phyloP scores from a whole-genome alignment of 176 grass and related monocot species.

The Cenchrus americanus region DNA sequence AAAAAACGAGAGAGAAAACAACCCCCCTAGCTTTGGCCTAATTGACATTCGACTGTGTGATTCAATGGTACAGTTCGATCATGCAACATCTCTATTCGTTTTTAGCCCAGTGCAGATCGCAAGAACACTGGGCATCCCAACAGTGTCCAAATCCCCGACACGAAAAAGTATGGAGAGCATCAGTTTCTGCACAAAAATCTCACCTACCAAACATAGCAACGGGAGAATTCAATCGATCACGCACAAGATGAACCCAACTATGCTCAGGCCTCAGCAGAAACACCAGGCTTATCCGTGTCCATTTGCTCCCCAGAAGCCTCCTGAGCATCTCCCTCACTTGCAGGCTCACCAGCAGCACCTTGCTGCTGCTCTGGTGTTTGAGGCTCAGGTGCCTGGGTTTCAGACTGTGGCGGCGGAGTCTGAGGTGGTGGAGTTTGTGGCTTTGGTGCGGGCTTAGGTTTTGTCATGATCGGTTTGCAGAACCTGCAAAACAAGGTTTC shows the following conservation, averaged over 20 bases:
- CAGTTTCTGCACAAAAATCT: not conserved
- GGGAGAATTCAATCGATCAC: not conserved
- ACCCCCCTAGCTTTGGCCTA: too few species aligned
- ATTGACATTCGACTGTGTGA: not conserved
- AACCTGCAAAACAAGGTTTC: slow-evolving; percentile 48
- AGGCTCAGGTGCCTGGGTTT: slow-evolving; percentile 40
- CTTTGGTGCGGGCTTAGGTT: slow-evolving; percentile 71
- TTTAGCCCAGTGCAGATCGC: not conserved
- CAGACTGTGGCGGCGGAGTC: slow-evolving; percentile 55
- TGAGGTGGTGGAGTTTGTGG: slow-evolving; percentile 66
- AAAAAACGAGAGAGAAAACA: too few species aligned
- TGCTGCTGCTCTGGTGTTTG: slow-evolving; percentile 58
- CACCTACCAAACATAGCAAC: not conserved
- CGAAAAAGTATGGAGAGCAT: not conserved
- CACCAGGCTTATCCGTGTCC: slow-evolving; percentile 65
- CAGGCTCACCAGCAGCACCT: slow-evolving; percentile 10
- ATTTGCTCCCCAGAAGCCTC: slow-evolving; percentile 52
- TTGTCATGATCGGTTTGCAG: slow-evolving; percentile 83
- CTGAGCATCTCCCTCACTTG: slow-evolving; percentile 37
- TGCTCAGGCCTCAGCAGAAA: slow-evolving; percentile 28
- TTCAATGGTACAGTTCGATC: not conserved
- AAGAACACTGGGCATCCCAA: not conserved
- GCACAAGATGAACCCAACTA: not conserved
- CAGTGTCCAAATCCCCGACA: too few species aligned
- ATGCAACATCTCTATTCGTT: not conserved